Percentiles rank a stretch among this genome's conserved stretches.
phyloP scores from a whole-genome alignment of 371 early-diverging fungal genomes.

The Lichtheimia ornata region DNA sequence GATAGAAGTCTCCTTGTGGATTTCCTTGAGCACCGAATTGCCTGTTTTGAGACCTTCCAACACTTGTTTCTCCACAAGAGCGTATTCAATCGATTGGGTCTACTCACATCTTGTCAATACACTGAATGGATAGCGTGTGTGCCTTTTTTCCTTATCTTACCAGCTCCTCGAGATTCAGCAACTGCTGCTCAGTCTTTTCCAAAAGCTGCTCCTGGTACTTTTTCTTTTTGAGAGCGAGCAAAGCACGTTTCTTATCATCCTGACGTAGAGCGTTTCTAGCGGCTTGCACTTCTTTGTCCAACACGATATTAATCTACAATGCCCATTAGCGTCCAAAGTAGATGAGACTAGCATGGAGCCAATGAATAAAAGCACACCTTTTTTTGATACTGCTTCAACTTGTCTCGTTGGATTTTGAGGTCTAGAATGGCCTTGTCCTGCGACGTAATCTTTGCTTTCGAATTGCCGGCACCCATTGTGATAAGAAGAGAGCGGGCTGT shows the following conservation, averaged over 20 bases:
- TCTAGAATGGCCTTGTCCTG: conserved; percentile 94
- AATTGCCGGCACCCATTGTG: conserved; percentile 12
- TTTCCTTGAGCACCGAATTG: conserved; percentile 81
- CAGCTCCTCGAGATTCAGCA: conserved; percentile 88
- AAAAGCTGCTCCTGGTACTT: conserved; percentile 92
- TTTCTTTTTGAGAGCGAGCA: conserved; percentile 91
- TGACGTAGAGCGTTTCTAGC: conserved; percentile 64
- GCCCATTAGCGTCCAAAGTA: conserved; percentile 4
- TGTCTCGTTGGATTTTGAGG: conserved; percentile 93
- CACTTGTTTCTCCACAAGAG: conserved; percentile 88
- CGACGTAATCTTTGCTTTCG: conserved; percentile 67
- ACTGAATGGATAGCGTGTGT: not conserved
- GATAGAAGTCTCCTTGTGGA: conserved; percentile 90
- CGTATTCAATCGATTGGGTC: conserved; percentile 89
- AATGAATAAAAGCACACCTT: conserved; percentile 11
- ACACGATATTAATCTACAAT: conserved; percentile 61
- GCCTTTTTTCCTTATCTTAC: conserved; percentile 42
- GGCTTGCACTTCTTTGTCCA: conserved; percentile 65
- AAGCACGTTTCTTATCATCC: conserved; percentile 81
- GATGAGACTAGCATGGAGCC: not conserved
- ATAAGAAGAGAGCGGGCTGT: not conserved
- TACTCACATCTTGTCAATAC: conserved; percentile 13
- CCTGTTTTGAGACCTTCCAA: conserved; percentile 83
- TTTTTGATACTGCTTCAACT: conserved; percentile 87
- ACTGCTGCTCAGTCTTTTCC: conserved; percentile 81